Conservation (phyloP, 164 flowering plant genomes). For the Piper betle region DNA sequence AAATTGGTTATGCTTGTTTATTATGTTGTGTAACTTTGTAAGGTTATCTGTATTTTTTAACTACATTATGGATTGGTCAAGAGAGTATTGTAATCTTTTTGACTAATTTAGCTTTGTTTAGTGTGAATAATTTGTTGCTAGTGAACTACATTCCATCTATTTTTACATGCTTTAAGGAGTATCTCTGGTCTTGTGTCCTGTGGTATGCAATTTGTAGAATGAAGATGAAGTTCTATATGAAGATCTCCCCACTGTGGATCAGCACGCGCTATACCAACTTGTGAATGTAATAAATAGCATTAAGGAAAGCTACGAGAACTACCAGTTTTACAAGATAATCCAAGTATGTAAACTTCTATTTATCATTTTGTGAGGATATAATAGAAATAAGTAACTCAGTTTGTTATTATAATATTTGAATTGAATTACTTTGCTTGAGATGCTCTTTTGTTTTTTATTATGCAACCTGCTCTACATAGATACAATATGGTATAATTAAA, state of each 20-base stretch:
- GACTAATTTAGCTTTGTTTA: too few relatives aligned
- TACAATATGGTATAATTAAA: neutral
- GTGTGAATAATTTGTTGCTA: too few relatives aligned
- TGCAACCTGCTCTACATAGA: neutral
- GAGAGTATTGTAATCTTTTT: too few relatives aligned
- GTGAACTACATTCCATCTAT: too few relatives aligned
- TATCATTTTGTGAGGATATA: neutral
- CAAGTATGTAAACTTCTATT: conserved; percentile 39
- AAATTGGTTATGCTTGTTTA: too few relatives aligned
- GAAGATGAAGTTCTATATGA: conserved; percentile 45
- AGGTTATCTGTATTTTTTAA: too few relatives aligned
- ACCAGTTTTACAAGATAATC: conserved; percentile 88
- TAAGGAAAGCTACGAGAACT: conserved; percentile 61
- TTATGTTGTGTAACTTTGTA: too few relatives aligned
- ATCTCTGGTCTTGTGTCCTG: neutral
- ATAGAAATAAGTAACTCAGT: neutral
- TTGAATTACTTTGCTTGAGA: neutral
- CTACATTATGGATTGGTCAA: too few relatives aligned
- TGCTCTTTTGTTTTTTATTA: neutral
- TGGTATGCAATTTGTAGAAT: conserved; percentile 28
- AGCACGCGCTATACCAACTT: conserved; percentile 81
- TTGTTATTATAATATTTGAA: neutral
- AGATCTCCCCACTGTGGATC: conserved; percentile 75
- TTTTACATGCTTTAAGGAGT: neutral
- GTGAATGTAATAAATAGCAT: conserved; percentile 69